phyloP scores from a whole-genome alignment of 2,329 filamentous ascomycete species.

The Ophiostoma sp. region DNA sequence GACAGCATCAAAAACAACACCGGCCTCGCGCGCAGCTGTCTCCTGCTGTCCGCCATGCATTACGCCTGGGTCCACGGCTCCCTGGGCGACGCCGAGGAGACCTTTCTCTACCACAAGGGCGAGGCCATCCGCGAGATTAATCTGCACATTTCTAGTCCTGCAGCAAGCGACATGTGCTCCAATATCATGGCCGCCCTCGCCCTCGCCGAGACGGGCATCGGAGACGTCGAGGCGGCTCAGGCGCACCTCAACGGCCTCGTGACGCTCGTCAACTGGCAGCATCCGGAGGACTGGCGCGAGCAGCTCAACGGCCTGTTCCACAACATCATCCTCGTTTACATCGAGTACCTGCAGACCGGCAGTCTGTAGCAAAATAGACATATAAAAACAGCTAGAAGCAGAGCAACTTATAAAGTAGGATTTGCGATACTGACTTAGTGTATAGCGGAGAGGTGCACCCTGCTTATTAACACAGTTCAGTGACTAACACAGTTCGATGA shows the following conservation, averaged over 20 bases:
- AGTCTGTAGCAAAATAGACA: background rate
- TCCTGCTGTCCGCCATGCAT: conserved; percentile 15
- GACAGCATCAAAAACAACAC: background rate
- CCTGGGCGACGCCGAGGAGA: conserved; percentile 12
- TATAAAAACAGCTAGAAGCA: no score
- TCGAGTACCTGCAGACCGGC: background rate
- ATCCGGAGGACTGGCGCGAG: conserved; percentile 3
- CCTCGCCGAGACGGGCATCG: conserved; percentile 17
- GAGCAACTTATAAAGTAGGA: no score
- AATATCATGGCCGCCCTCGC: conserved; percentile 14
- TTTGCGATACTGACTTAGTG: no score
- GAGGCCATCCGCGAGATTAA: conserved; percentile 17
- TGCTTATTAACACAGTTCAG: no score
- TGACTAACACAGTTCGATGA: no score
- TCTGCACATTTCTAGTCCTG: background rate
- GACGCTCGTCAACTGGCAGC: conserved; percentile 12
- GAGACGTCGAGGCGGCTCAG: conserved; percentile 12
- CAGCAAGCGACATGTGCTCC: background rate
- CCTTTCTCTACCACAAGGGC: conserved; percentile 14
- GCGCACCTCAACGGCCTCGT: conserved; percentile 14
- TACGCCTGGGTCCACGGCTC: conserved; percentile 18
- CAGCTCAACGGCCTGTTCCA: conserved; percentile 4
- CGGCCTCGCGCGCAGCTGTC: background rate
- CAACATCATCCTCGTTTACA: background rate
- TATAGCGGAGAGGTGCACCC: no score